phyloP scores from a whole-genome alignment of 2,329 filamentous ascomycete species.

The Graphilbum sp. region DNA sequence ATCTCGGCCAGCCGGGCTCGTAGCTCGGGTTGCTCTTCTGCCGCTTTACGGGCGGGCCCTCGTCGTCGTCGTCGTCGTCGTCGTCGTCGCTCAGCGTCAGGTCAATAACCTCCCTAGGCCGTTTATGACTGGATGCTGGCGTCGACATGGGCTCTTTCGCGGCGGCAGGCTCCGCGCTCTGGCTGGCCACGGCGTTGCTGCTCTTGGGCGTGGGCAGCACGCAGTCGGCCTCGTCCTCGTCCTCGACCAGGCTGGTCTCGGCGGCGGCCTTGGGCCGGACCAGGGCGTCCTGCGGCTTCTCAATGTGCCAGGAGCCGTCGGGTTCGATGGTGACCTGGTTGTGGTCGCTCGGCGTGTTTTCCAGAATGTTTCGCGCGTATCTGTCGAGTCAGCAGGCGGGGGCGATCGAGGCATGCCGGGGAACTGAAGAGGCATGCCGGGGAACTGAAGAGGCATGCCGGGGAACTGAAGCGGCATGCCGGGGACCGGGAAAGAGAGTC shows the following conservation, averaged over 20 bases:
- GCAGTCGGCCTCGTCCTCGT: conserved; percentile 26
- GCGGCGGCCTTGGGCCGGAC: background rate
- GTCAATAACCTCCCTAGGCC: conserved; percentile 38
- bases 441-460: too few species aligned
- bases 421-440: too few species aligned
- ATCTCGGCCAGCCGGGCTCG: background rate
- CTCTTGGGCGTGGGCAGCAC: conserved; percentile 11
- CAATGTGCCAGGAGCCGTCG: conserved; percentile 54
- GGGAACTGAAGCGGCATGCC: too few species aligned
- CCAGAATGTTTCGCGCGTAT: conserved; percentile 77
- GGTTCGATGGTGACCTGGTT: conserved; percentile 88
- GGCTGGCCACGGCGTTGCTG: background rate
- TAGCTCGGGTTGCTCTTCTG: conserved; percentile 15
- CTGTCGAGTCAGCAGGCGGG: too few species aligned
- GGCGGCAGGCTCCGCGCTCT: too few species aligned
- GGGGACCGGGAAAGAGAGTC: too few species aligned
- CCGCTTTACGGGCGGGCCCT: conserved; percentile 28
- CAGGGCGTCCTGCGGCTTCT: conserved; percentile 13
- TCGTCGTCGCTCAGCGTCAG: conserved; percentile 42
- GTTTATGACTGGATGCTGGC: conserved; percentile 22
- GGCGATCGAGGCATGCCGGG: too few species aligned
- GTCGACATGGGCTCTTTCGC: background rate
- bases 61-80: conserved; percentile 23
- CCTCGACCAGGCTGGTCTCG: conserved; percentile 14
- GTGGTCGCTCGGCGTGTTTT: conserved; percentile 49